Evolutionary conservation across 2,329 filamentous ascomycete species (phyloP).

Genomic region (Periconia macrospinosa): DNA sequence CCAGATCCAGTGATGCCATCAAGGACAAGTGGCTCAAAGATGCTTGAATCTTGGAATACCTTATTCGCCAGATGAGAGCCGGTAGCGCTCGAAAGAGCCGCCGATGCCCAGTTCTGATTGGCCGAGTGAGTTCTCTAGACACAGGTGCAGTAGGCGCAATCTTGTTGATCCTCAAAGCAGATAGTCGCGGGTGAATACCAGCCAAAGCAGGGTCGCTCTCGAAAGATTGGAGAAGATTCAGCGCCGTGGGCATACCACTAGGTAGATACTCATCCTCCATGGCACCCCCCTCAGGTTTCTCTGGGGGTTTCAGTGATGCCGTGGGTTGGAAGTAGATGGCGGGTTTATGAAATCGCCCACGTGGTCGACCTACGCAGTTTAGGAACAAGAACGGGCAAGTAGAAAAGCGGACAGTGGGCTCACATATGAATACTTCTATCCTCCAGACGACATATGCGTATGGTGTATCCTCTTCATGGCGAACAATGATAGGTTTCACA

Average conservation of each 20-base stretch:
- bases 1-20: slow-evolving; percentile 72
- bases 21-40: slow-evolving; percentile 56
- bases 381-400: slow-evolving; percentile 3
- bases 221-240: slow-evolving; percentile 79
- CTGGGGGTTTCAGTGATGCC: slow-evolving; percentile 58
- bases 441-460: slow-evolving; percentile 45
- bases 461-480: slow-evolving; percentile 23
- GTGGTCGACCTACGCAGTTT: slow-evolving; percentile 39
- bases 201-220: slow-evolving; percentile 64
- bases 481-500: slow-evolving; percentile 34
- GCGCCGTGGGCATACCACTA: slow-evolving; percentile 67
- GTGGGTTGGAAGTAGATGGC: slow-evolving; percentile 64
- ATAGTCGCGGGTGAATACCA: slow-evolving; percentile 67
- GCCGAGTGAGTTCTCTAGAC: slow-evolving; percentile 61
- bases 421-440: slow-evolving; percentile 40
- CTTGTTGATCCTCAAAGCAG: slow-evolving; percentile 72
- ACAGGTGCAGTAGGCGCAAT: slow-evolving; percentile 68
- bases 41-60: slow-evolving; percentile 68
- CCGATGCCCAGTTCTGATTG: slow-evolving; percentile 65
- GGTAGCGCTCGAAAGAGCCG: slow-evolving; percentile 67
- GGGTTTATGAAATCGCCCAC: slow-evolving; percentile 67
- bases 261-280: slow-evolving; percentile 66
- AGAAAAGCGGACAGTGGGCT: neutral
- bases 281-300: slow-evolving; percentile 47
- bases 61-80: slow-evolving; percentile 70